Evolutionary conservation across 176 grass and related monocot genomes (phyloP).

Genomic region (Aegilops umbellulata): DNA sequence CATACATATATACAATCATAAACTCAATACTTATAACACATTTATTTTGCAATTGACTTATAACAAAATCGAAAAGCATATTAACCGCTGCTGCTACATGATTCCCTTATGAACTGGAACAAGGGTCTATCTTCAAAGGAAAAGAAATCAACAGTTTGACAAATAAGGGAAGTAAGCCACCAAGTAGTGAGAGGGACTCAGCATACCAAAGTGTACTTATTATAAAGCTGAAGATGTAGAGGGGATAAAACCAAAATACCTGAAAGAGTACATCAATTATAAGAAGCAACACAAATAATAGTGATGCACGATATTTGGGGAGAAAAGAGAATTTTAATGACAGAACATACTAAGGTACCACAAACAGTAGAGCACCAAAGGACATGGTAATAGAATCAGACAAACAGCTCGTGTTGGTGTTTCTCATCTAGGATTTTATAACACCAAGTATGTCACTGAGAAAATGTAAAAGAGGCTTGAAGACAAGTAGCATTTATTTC

Average conservation of each 20-base stretch:
- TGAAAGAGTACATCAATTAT: conserved; percentile 41
- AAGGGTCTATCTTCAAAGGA: not conserved
- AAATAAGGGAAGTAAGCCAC: conserved; percentile 7
- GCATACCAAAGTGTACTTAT: conserved; percentile 86
- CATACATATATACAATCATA: not conserved
- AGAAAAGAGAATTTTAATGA: conserved; percentile 6
- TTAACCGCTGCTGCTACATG: not conserved
- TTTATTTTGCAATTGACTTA: not conserved
- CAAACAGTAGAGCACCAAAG: not conserved
- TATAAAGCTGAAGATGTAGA: conserved; percentile 93
- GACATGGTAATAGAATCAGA: not conserved
- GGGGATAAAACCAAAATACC: conserved; percentile 97
- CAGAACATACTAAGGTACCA: not conserved
- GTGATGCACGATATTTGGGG: not conserved
- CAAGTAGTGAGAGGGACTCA: conserved; percentile 12
- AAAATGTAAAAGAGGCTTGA: conserved; percentile 13
- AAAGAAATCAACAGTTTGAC: not conserved
- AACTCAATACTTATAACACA: not conserved
- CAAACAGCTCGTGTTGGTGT: not conserved
- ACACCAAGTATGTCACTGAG: not conserved
- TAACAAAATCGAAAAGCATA: not conserved
- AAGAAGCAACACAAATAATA: conserved; percentile 30
- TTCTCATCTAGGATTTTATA: conserved; percentile 12
- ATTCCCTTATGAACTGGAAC: conserved; percentile 14
- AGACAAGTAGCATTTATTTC: not conserved